Conservation (phyloP, 73 alveolate genomes). For the Blepharisma stoltei region DNA sequence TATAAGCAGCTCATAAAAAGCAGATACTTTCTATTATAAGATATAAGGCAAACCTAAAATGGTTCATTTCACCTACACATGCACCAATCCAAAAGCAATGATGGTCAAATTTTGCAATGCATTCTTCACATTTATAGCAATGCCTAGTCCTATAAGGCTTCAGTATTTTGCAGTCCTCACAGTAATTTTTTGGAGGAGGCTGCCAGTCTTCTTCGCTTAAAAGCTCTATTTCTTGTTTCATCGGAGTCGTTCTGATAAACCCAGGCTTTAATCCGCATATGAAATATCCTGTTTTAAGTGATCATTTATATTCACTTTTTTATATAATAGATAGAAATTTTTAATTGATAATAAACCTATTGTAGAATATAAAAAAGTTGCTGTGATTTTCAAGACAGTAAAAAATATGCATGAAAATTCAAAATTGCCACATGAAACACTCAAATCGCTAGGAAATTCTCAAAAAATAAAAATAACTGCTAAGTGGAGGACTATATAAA, state of each 20-base stretch:
- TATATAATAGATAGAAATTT: too few relatives aligned
- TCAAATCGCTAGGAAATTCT: not conserved
- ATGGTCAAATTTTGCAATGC: slow-evolving; percentile 74
- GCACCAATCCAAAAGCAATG: slow-evolving; percentile 74
- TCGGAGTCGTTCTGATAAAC: not conserved
- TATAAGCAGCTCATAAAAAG: slow-evolving; percentile 34
- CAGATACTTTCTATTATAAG: slow-evolving; percentile 52
- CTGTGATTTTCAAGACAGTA: not conserved
- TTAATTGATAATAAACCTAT: too few relatives aligned
- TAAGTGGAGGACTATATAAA: not conserved
- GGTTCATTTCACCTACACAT: slow-evolving; percentile 82
- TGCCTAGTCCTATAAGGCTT: slow-evolving; percentile 65
- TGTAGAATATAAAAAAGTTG: not conserved
- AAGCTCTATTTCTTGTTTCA: too few relatives aligned
- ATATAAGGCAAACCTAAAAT: slow-evolving; percentile 55
- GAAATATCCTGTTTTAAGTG: too few relatives aligned
- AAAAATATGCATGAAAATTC: not conserved
- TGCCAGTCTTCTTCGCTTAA: not conserved
- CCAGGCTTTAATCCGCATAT: not conserved
- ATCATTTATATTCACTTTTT: too few relatives aligned
- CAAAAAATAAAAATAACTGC: not conserved
- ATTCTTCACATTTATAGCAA: slow-evolving; percentile 64
- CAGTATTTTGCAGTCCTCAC: slow-evolving; percentile 37
- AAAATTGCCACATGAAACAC: not conserved
- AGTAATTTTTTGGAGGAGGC: slow-evolving; percentile 23